These are phyloP conservation scores for Ceratobasidium sp. DNA, from an alignment of 1,284 basidiomycete genomes.

Conservation along the genomic window DNA sequence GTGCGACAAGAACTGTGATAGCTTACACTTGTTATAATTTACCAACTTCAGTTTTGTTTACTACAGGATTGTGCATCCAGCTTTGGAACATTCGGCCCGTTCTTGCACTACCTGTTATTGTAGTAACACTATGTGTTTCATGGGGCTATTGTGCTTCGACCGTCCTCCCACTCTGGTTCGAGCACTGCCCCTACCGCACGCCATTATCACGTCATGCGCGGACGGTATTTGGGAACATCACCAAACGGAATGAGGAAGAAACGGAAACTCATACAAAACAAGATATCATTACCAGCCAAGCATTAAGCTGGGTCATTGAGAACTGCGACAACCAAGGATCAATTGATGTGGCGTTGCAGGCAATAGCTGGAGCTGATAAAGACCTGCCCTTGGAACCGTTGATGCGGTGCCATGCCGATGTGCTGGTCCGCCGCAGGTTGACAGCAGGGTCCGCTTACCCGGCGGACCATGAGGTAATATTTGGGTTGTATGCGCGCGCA, in stretches of 20 bases:
- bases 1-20: not conserved
- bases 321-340: not conserved
- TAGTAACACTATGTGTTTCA: not conserved
- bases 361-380: not conserved
- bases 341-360: not conserved
- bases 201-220: too few relatives aligned
- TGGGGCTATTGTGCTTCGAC: not conserved
- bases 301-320: slow-evolving; percentile 5
- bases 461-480: too few relatives aligned
- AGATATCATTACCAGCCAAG: slow-evolving; percentile 1
- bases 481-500: too few relatives aligned
- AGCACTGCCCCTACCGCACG: slow-evolving; percentile 23
- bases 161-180: too few relatives aligned
- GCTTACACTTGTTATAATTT: not conserved
- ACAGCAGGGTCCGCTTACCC: too few relatives aligned
- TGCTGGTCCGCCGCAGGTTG: too few relatives aligned
- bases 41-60: not conserved
- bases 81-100: not conserved
- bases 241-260: not conserved
- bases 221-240: too few relatives aligned
- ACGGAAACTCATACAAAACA: not conserved
- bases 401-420: not conserved
- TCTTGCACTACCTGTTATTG: not conserved
- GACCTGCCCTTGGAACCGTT: not conserved
- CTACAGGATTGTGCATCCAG: slow-evolving; percentile 1